A percentile compares a stretch with the other conserved stretches of the same genome.
Evolutionary conservation across 306 rosid genomes (phyloP).

Genomic region (Psophocarpus tetragonolobus): DNA sequence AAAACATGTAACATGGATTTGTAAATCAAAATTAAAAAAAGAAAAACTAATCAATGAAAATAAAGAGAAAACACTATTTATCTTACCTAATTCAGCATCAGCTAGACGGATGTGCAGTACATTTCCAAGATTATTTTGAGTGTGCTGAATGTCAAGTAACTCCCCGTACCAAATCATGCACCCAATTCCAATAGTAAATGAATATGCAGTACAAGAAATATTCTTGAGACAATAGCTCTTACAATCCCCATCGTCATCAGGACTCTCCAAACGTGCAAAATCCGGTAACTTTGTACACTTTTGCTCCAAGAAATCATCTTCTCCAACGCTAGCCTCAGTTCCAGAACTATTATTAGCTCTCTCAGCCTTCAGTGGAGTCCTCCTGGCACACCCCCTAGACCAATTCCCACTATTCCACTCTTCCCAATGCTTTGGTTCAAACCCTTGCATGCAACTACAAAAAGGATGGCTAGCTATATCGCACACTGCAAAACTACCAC

Average conservation of each 20-base stretch:
- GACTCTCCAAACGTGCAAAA: constrained; percentile 24
- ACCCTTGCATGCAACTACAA: constrained; percentile 56
- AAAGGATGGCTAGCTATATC: neutral
- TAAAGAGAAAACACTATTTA: neutral
- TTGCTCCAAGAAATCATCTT: constrained; percentile 49
- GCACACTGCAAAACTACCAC: constrained; percentile 63
- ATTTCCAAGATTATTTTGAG: constrained; percentile 28
- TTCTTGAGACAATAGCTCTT: constrained; percentile 36
- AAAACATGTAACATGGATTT: neutral
- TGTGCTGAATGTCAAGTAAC: constrained; percentile 47
- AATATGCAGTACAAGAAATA: constrained; percentile 58
- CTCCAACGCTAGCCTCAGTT: constrained; percentile 29
- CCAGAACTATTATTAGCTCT: constrained; percentile 29
- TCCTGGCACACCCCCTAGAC: constrained; percentile 59
- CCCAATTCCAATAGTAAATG: constrained; percentile 53
- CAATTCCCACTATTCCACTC: constrained; percentile 44
- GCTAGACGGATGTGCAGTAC: constrained; percentile 61
- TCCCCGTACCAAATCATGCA: constrained; percentile 55
- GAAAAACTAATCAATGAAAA: neutral
- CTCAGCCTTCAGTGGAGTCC: constrained; percentile 44
- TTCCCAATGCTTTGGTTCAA: constrained; percentile 28
- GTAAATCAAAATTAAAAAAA: neutral
- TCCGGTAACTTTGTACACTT: constrained; percentile 59
- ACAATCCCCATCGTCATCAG: constrained; percentile 11
- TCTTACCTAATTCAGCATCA: constrained; percentile 40